Percentiles rank a stretch among this genome's conserved stretches.
Evolutionary conservation across 2,329 filamentous ascomycete genomes (phyloP).

Genomic region (Cercospora citrullina): DNA sequence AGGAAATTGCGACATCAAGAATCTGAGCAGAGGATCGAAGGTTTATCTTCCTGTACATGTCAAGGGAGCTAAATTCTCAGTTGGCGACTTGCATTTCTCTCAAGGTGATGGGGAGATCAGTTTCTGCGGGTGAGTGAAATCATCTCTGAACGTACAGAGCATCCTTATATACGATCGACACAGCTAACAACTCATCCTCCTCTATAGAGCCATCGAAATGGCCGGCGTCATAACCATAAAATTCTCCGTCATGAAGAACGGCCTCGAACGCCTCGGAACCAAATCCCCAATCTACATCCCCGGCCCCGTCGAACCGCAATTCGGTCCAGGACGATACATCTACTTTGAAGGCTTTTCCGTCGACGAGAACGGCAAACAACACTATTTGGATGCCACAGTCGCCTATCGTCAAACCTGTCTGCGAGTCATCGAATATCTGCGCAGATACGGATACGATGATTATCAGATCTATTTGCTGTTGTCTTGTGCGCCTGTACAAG

Average conservation of each 20-base stretch:
- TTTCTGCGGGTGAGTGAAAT: conserved; percentile 49
- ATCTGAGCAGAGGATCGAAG: conserved; percentile 74
- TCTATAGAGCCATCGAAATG: conserved; percentile 78
- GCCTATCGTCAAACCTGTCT: conserved; percentile 82
- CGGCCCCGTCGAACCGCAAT: conserved; percentile 84
- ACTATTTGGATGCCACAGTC: conserved; percentile 82
- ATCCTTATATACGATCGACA: not conserved
- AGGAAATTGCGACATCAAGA: conserved; percentile 91
- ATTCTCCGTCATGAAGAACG: conserved; percentile 81
- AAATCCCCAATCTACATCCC: conserved; percentile 84
- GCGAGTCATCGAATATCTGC: conserved; percentile 73
- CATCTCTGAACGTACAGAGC: not conserved
- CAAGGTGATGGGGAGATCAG: conserved; percentile 89
- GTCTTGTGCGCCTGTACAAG: conserved; percentile 82
- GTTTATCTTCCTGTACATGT: conserved; percentile 89
- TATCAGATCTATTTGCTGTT: conserved; percentile 85
- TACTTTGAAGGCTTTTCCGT: conserved; percentile 91
- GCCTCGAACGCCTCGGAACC: conserved; percentile 70
- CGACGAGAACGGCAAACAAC: conserved; percentile 83
- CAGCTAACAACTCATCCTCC: not conserved
- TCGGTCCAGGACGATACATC: conserved; percentile 76
- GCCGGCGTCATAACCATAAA: conserved; percentile 88
- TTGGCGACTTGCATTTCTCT: conserved; percentile 72
- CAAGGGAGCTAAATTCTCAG: conserved; percentile 80
- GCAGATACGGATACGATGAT: conserved; percentile 65